Base-by-base conservation (phyloP, 306 rosid species). In the Vachellia pachyceras region DNA sequence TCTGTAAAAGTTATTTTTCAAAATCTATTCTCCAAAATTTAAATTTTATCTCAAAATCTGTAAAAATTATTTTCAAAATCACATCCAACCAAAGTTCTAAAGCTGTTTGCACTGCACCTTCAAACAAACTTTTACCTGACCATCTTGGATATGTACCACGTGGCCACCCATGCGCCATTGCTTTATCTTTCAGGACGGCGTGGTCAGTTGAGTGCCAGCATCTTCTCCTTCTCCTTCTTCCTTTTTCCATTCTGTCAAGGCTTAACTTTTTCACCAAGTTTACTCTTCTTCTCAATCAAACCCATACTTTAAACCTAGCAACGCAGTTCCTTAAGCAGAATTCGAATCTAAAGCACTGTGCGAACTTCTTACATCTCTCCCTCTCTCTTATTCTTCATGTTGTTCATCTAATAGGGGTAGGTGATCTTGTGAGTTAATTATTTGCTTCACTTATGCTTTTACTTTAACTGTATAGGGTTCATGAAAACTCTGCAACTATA, bases 121-220 rank as follows among this genome's bases (percentile, higher is more conserved):
- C n/a, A n/a, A n/a, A n/a, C n/a, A n/a, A n/a, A n/a, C n/a, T n/a
- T n/a, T n/a, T n/a, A 85, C 77, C 84, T 73, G 80, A 77, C 80
- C 72, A 87, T 86, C 82, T 35, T 83, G 50, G 82, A 87, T 58
- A 75, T 55, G 42, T 85, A 89, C 87, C 93, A 91, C 91, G 91
- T 92, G 98, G 92, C 83, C 3, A 35, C 23, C 20, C 79, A 75
- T 78, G 58, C 13, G 33, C 98, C 98, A 81, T 86, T 90, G 83
- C 94, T 91, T 94, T 94, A 91, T 89, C 91, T 85, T 87, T 91
- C 85, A 69, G 78, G 72, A 89, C 74, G 72, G 90, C 86, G 84
- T 87, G 97, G 94, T 94, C 91, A 95, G 91, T 90, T 84, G 88
- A 84, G 90, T 85, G 90, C 92, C 93, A 79, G 97, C 95, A 93